These are phyloP conservation scores for Cladophialophora psammophila DNA, from an alignment of 2,329 filamentous ascomycete genomes.

Conservation along the genomic window DNA sequence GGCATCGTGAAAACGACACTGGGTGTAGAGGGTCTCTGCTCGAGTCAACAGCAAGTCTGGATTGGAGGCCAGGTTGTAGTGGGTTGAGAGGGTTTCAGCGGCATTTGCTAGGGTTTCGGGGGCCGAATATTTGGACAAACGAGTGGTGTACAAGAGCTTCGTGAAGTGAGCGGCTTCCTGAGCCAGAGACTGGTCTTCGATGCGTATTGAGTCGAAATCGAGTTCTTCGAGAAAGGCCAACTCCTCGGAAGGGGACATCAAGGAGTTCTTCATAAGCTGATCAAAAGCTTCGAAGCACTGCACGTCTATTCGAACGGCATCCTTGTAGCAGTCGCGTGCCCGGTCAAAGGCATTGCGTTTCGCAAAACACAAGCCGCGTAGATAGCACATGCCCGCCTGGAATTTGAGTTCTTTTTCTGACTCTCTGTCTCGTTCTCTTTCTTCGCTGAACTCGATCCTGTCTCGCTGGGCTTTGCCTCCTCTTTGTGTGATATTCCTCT, in stretches of 20 bases:
- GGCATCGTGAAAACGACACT: conserved; percentile 90
- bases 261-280: conserved; percentile 93
- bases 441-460: conserved; percentile 65
- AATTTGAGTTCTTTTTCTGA: conserved; percentile 80
- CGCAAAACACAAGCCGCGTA: conserved; percentile 91
- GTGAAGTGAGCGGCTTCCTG: conserved; percentile 94
- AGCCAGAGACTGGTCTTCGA: conserved; percentile 70
- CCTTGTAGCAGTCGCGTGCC: conserved; percentile 98
- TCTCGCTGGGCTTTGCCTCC: conserved; percentile 59
- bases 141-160: conserved; percentile 93
- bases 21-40: conserved; percentile 90
- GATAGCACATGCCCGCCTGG: conserved; percentile 96
- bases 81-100: conserved; percentile 88
- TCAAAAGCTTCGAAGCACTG: conserved; percentile 99
- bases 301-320: conserved; percentile 93
- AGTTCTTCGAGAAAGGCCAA: conserved; percentile 87
- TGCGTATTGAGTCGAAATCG: conserved; percentile 83
- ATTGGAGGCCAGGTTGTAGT: conserved; percentile 87
- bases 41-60: conserved; percentile 88
- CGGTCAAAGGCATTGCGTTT: conserved; percentile 97
- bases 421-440: conserved; percentile 66
- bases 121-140: conserved; percentile 93
- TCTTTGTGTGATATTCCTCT: conserved; percentile 58
- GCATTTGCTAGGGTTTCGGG: conserved; percentile 82
- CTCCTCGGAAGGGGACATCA: conserved; percentile 89